Percentiles rank a stretch among this genome's conserved stretches.
These are phyloP conservation scores for Ustilago lituana DNA, from an alignment of 1,284 basidiomycete species.

Conservation along the genomic window DNA sequence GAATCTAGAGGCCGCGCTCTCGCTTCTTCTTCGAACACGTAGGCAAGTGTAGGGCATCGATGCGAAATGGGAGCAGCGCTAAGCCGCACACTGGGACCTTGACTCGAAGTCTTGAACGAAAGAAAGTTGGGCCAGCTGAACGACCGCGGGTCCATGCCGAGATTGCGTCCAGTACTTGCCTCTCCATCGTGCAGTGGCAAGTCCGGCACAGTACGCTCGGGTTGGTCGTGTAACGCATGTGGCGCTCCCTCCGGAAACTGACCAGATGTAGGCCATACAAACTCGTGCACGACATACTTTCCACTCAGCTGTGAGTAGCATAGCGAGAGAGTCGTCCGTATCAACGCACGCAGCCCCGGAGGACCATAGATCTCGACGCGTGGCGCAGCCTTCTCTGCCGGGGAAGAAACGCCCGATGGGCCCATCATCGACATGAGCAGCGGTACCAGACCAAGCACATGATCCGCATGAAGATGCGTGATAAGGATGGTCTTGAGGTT, in stretches of 20 bases:
- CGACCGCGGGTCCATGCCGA: conserved; percentile 49
- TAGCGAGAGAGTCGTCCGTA: conserved; percentile 59
- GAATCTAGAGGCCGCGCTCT: conserved; percentile 44
- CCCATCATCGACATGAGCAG: conserved; percentile 65
- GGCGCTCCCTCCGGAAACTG: conserved; percentile 10
- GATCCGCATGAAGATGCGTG: conserved; percentile 64
- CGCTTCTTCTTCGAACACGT: conserved; percentile 56
- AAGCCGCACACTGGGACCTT: conserved; percentile 44
- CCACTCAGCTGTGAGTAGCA: conserved; percentile 60
- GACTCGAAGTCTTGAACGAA: conserved; percentile 24
- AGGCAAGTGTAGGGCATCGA: conserved; percentile 62
- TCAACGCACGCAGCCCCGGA: conserved; percentile 56
- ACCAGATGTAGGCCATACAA: conserved; percentile 51
- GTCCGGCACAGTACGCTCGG: conserved; percentile 37
- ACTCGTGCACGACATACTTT: conserved; percentile 64
- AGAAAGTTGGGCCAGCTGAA: conserved; percentile 57
- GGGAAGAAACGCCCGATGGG: conserved; percentile 23
- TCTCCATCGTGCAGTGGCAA: conserved; percentile 61
- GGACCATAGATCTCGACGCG: conserved; percentile 62
- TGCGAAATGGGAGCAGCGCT: conserved; percentile 64
- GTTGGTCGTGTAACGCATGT: conserved; percentile 25
- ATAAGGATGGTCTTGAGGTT: conserved; percentile 62
- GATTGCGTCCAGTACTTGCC: conserved; percentile 46
- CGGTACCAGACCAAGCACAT: conserved; percentile 61
- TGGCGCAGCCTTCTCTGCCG: conserved; percentile 22